phyloP scores from a whole-genome alignment of 306 rosid genomes.

The Rosa chinensis region DNA sequence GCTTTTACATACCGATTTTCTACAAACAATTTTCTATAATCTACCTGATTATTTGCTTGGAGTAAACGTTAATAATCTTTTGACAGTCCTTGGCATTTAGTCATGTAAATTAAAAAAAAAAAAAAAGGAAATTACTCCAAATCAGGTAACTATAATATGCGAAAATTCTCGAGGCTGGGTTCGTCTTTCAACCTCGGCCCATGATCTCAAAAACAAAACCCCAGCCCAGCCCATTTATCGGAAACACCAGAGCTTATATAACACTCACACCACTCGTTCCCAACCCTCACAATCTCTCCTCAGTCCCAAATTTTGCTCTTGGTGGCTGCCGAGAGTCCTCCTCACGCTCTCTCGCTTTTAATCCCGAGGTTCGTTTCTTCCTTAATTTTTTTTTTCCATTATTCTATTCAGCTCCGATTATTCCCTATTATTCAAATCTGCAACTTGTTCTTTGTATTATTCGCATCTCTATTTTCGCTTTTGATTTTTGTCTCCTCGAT shows the following conservation, averaged over 20 bases:
- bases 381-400: background rate
- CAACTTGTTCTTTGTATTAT: background rate
- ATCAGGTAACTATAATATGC: background rate
- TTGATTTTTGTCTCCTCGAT: background rate
- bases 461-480: background rate
- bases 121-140: background rate
- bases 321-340: constrained; percentile 4
- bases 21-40: no score
- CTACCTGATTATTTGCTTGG: no score
- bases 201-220: background rate
- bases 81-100: no score
- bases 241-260: constrained; percentile 7
- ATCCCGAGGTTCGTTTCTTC: background rate
- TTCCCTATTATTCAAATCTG: background rate
- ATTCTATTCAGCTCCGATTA: background rate
- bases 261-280: background rate
- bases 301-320: background rate
- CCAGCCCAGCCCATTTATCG: background rate
- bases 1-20: no score
- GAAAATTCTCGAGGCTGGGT: background rate
- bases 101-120: no score
- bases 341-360: background rate
- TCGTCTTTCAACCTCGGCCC: background rate
- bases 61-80: no score
- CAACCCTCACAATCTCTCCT: background rate